These are phyloP conservation scores for Forsythia viridissima DNA, from an alignment of 257 asterid genomes.

Conservation along the genomic window DNA sequence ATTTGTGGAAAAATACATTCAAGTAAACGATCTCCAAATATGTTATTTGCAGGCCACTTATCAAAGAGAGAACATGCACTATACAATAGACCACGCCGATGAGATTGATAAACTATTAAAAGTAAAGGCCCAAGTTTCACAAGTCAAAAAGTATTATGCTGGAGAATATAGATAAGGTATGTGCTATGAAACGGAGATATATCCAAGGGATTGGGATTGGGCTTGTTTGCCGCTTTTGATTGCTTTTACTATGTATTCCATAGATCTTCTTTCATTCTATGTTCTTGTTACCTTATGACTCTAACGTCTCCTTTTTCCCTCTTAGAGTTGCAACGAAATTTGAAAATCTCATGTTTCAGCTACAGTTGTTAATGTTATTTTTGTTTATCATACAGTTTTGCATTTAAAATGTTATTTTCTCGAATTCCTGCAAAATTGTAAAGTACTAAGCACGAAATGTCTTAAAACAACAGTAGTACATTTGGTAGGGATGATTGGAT, in stretches of 20 bases:
- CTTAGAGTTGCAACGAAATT: too few relatives aligned
- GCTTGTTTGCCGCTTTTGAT: neutral
- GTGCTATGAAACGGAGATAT: conserved; percentile 14
- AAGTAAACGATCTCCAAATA: neutral
- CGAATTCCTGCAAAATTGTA: neutral
- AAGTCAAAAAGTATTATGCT: conserved; percentile 82
- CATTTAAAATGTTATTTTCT: neutral
- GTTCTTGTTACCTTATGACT: neutral
- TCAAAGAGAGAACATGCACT: conserved; percentile 97
- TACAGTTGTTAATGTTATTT: too few relatives aligned
- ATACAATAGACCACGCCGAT: conserved; percentile 82
- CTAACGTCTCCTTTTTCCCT: neutral
- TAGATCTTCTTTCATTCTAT: neutral
- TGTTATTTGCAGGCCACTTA: conserved; percentile 53
- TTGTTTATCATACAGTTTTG: neutral
- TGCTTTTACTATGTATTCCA: neutral
- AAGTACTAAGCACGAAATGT: too few relatives aligned
- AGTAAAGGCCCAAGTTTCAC: conserved; percentile 90
- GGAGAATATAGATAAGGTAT: conserved; percentile 88
- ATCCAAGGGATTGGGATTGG: neutral
- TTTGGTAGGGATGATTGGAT: neutral
- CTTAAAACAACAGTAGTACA: neutral
- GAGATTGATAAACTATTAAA: conserved; percentile 89
- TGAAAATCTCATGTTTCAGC: neutral
- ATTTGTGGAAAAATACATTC: conserved; percentile 6